Evolutionary conservation across 202 grass and related monocot genomes (phyloP).

Genomic region (Setaria viridis): DNA sequence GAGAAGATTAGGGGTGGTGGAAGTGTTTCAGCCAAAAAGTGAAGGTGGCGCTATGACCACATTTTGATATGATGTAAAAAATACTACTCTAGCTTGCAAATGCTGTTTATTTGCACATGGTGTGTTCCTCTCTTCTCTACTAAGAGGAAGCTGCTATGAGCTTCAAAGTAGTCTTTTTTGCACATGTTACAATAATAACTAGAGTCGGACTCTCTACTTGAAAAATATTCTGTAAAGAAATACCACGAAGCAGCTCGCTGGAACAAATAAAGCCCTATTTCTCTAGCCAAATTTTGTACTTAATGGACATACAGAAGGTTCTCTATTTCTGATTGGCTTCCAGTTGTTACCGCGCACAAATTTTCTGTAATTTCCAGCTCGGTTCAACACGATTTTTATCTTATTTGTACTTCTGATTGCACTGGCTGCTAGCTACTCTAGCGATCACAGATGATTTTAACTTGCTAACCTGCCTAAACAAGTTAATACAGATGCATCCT

Average conservation of each 20-base stretch:
- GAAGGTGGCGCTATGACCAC: neutral
- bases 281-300: neutral
- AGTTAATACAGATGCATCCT: too few species aligned
- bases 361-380: neutral
- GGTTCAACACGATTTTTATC: neutral
- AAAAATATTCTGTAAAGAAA: slow-evolving; percentile 16
- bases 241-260: neutral
- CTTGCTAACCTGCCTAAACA: too few species aligned
- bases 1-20: neutral
- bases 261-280: slow-evolving; percentile 4
- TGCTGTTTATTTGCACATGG: slow-evolving; percentile 31
- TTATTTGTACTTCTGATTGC: neutral
- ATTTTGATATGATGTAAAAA: neutral
- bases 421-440: neutral
- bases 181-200: neutral
- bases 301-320: neutral
- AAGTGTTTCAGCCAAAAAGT: slow-evolving; percentile 3
- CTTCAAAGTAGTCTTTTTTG: neutral
- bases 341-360: neutral
- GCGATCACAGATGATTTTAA: neutral
- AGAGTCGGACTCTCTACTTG: neutral
- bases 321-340: too few species aligned
- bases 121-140: slow-evolving; percentile 3
- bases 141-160: neutral
- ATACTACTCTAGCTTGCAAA: neutral